Evolutionary conservation across 2,329 filamentous ascomycete species (phyloP), one percentile per base, ranked within the genome.

Genomic region (Ophiocordyceps camponoti-saundersi): DNA sequence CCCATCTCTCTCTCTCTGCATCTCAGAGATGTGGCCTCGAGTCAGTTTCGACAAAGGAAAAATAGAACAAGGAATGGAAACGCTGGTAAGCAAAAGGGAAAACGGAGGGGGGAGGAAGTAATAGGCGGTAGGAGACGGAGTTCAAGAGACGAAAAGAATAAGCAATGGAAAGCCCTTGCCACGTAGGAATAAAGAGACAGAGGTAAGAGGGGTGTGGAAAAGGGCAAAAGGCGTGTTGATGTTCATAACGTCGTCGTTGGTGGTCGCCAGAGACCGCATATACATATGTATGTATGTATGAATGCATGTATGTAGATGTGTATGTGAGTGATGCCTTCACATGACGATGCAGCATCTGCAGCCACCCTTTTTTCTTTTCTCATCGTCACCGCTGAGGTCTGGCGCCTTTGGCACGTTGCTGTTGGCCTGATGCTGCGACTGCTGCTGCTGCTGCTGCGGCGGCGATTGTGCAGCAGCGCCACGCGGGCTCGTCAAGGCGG

Each of bases 281-380:
- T 29, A 5, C 26, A 29, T 11, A 29, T 6, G 26, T 10, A 6
- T 6, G 26, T 29, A 29, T 29, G 26, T 11, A 29, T 5, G 26
- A 2, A 6, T 29, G 26, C 26, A 29, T 29, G 26, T 10, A 29
- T 29, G 26, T n/a, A n/a, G n/a, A n/a, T n/a, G 29, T 12, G 12
- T n/a, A 34, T 32, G 11, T 6, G 11, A 40, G 36, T 18, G 20
- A 18, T 29, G 26, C 26, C 44, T 39, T 62, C 59, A 73, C 71
- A 73, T 73, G 51, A 73, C 61, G 45, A 70, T 59, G 52, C 71
- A 73, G 60, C 71, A 73, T 44, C 67, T 69, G 52, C 70, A 72
- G n/a, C 21, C 21, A 6, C 66, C 66, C 5, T 58, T 61, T 44
- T 61, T 62, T 55, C 67, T 68, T 44, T 62, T 59, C 29, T 65